phyloP scores from a whole-genome alignment of 106 monocot genomes.

The Narthecium ossifragum region DNA sequence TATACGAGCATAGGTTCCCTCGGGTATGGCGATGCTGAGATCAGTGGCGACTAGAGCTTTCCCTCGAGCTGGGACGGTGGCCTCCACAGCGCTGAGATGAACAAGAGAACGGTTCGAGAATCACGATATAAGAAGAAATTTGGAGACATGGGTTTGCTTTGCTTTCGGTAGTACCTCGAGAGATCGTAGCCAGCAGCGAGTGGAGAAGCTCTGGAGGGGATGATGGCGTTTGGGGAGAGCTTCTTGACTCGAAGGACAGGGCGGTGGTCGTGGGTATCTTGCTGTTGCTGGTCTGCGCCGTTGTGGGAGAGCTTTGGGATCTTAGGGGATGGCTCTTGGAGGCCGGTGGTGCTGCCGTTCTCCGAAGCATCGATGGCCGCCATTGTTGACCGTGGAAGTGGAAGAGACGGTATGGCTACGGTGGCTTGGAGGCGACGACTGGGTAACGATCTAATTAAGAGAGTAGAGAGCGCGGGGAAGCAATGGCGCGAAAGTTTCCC shows the following conservation, averaged over 20 bases:
- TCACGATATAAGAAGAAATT: neutral
- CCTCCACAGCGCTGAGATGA: slow-evolving; percentile 40
- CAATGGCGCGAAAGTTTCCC: neutral
- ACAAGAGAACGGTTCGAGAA: neutral
- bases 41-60: slow-evolving; percentile 75
- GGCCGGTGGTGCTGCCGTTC: neutral
- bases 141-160: no score
- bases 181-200: slow-evolving; percentile 84
- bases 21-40: slow-evolving; percentile 83
- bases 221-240: slow-evolving; percentile 54
- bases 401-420: neutral
- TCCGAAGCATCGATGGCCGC: neutral
- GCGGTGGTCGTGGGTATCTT: neutral
- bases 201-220: slow-evolving; percentile 51
- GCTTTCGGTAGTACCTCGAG: slow-evolving; percentile 35
- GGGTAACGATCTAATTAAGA: neutral
- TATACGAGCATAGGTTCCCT: slow-evolving; percentile 68
- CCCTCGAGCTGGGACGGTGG: slow-evolving; percentile 58
- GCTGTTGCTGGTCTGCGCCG: no score
- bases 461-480: neutral
- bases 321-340: slow-evolving; percentile 33
- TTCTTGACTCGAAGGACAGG: slow-evolving; percentile 60
- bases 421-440: neutral
- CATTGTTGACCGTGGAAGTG: neutral
- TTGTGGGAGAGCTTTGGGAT: slow-evolving; percentile 23